phyloP scores from a whole-genome alignment of 2,329 filamentous ascomycete species.

The Lecanicillium sp. region DNA sequence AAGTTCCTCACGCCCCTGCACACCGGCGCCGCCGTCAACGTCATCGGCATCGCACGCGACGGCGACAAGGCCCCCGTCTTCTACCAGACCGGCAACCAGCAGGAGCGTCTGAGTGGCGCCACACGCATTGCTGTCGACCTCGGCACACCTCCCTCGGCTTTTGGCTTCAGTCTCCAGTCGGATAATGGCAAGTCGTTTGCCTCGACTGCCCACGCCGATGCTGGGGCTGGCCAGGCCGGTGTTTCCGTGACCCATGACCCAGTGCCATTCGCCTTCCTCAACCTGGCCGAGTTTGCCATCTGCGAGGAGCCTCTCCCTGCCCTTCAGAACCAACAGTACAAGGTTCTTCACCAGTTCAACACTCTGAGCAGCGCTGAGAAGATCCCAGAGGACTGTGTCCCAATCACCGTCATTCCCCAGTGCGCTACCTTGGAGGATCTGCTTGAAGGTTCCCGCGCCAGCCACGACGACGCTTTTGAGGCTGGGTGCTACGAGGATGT shows the following conservation, averaged over 20 bases:
- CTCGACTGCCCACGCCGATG: constrained; percentile 8
- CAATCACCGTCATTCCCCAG: constrained; percentile 28
- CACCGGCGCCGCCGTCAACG: constrained; percentile 24
- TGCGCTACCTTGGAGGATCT: constrained; percentile 24
- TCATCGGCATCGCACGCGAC: constrained; percentile 20
- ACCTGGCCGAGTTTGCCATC: constrained; percentile 24
- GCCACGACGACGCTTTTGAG: constrained; percentile 22
- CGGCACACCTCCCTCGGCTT: constrained; percentile 23
- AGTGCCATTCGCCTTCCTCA: constrained; percentile 18
- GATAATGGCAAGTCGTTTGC: constrained; percentile 21
- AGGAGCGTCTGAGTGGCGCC: constrained; percentile 15
- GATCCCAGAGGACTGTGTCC: constrained; percentile 26
- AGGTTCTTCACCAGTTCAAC: constrained; percentile 23
- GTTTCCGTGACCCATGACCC: constrained; percentile 20
- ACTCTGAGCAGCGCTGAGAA: constrained; percentile 6
- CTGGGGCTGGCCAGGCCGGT: constrained; percentile 20
- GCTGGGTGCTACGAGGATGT: constrained; percentile 27
- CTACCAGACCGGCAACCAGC: constrained; percentile 33
- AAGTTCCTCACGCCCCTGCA: constrained; percentile 26
- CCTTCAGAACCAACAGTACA: constrained; percentile 20
- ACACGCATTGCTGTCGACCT: constrained; percentile 26
- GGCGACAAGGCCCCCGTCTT: constrained; percentile 20
- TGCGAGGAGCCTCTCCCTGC: constrained; percentile 28
- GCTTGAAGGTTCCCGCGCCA: constrained; percentile 19
- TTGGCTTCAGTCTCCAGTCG: constrained; percentile 17